These are phyloP conservation scores for Ballota nigra DNA, from an alignment of 257 asterid species.

Conservation along the genomic window DNA sequence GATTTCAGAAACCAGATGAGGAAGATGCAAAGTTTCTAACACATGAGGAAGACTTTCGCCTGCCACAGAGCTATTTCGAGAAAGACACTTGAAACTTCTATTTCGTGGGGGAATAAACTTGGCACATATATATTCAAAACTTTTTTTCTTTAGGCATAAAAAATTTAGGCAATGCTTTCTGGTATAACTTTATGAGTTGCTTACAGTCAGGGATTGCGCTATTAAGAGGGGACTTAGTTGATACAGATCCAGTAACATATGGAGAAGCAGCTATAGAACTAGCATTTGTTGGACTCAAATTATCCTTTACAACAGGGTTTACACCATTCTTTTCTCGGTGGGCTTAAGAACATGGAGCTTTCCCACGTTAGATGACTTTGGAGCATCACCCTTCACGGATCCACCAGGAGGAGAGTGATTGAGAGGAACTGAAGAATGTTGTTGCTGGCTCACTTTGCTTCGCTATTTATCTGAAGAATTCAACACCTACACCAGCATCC, in stretches of 20 bases:
- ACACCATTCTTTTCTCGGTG: constrained; percentile 59
- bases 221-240: constrained; percentile 33
- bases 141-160: too few relatives aligned
- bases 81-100: constrained; percentile 59
- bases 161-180: too few relatives aligned
- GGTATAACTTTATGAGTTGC: too few relatives aligned
- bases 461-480: constrained; percentile 73
- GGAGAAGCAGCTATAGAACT: constrained; percentile 31
- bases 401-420: constrained; percentile 59
- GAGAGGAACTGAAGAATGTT: constrained; percentile 44
- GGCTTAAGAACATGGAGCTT: constrained; percentile 79
- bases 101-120: constrained; percentile 44
- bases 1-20: too few relatives aligned
- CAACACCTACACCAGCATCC: too few relatives aligned
- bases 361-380: constrained; percentile 53
- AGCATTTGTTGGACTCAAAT: constrained; percentile 42
- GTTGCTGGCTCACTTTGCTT: constrained; percentile 54
- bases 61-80: constrained; percentile 69
- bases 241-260: constrained; percentile 36
- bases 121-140: too few relatives aligned
- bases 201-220: constrained; percentile 44
- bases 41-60: constrained; percentile 77
- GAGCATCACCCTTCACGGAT: constrained; percentile 43
- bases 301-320: constrained; percentile 46
- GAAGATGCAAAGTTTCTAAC: constrained; percentile 56